Percentiles rank a stretch among this genome's conserved stretches.
Evolutionary conservation across 2,329 filamentous ascomycete genomes (phyloP).

Genomic region (Colletotrichum agaves): DNA sequence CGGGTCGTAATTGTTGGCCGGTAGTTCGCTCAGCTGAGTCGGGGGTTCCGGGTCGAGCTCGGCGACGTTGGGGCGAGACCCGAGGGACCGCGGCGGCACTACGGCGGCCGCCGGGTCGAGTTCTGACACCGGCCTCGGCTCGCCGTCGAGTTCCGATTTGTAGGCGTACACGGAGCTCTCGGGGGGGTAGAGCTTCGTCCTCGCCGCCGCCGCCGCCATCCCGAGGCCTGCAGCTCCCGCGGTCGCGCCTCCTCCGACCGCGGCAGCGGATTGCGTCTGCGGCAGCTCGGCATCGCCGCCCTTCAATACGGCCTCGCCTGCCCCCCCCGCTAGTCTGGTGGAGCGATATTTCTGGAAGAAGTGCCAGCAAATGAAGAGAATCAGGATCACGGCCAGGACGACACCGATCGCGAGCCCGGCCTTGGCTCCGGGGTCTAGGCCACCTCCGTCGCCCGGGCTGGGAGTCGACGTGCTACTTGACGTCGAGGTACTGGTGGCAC

Average conservation of each 20-base stretch:
- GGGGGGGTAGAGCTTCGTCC: background rate
- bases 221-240: background rate
- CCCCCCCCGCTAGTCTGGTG: slow-evolving; percentile 2
- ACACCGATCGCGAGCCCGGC: slow-evolving; percentile 30
- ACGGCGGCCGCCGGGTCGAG: slow-evolving; percentile 29
- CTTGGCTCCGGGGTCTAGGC: slow-evolving; percentile 25
- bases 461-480: slow-evolving; percentile 9
- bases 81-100: background rate
- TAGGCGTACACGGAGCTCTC: slow-evolving; percentile 8
- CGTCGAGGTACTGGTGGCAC: background rate
- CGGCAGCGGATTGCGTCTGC: background rate
- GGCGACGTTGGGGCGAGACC: background rate
- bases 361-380: slow-evolving; percentile 26
- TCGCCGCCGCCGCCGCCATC: slow-evolving; percentile 1
- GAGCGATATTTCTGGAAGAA: slow-evolving; percentile 15
- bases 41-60: slow-evolving; percentile 20
- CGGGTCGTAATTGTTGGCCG: slow-evolving; percentile 27
- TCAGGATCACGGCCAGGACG: slow-evolving; percentile 8
- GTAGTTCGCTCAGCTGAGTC: slow-evolving; percentile 18
- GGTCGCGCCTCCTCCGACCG: background rate
- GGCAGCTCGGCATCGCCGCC: background rate
- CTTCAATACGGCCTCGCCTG: background rate
- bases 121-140: slow-evolving; percentile 14
- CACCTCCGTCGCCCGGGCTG: slow-evolving; percentile 1
- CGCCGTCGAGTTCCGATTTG: slow-evolving; percentile 31